Evolutionary conservation across 208 protist species (phyloP).

Genomic region (Phytomonas francai): DNA sequence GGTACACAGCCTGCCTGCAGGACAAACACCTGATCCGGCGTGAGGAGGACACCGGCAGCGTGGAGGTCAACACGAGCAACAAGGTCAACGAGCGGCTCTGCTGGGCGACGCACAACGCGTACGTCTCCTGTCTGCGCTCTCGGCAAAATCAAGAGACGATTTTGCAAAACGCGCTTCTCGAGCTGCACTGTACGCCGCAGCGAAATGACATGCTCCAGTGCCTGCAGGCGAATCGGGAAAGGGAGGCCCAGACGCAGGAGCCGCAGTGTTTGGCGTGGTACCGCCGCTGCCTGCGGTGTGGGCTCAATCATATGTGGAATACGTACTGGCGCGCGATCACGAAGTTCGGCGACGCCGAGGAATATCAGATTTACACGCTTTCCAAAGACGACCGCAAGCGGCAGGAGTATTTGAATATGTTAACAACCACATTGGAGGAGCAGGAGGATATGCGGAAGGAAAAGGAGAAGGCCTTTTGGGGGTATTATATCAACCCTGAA

Average conservation of each 20-base stretch:
- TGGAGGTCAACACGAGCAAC: conserved; percentile 74
- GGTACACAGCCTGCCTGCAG: conserved; percentile 60
- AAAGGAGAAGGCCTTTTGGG: conserved; percentile 14
- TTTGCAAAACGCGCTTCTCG: conserved; percentile 45
- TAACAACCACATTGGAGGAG: conserved; percentile 30
- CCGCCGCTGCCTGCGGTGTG: conserved; percentile 59
- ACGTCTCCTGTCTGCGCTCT: conserved; percentile 60
- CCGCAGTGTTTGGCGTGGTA: conserved; percentile 56
- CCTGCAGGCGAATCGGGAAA: conserved; percentile 36
- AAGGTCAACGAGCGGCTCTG: conserved; percentile 61
- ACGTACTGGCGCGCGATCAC: conserved; percentile 74
- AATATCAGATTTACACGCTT: conserved; percentile 71
- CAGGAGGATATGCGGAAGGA: conserved; percentile 13
- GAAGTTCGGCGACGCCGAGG: conserved; percentile 62
- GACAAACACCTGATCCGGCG: conserved; percentile 50
- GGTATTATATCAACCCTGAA: conserved; percentile 25
- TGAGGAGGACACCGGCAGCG: conserved; percentile 15
- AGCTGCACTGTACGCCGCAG: conserved; percentile 33
- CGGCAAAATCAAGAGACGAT: conserved; percentile 53
- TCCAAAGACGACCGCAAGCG: conserved; percentile 70
- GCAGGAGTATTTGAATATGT: conserved; percentile 55
- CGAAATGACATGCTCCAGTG: conserved; percentile 42
- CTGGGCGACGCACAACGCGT: conserved; percentile 38
- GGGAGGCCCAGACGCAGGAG: conserved; percentile 38
- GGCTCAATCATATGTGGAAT: conserved; percentile 79